Conservation (phyloP, 2,329 filamentous ascomycete genomes). For the Corinectria fuckeliana region DNA sequence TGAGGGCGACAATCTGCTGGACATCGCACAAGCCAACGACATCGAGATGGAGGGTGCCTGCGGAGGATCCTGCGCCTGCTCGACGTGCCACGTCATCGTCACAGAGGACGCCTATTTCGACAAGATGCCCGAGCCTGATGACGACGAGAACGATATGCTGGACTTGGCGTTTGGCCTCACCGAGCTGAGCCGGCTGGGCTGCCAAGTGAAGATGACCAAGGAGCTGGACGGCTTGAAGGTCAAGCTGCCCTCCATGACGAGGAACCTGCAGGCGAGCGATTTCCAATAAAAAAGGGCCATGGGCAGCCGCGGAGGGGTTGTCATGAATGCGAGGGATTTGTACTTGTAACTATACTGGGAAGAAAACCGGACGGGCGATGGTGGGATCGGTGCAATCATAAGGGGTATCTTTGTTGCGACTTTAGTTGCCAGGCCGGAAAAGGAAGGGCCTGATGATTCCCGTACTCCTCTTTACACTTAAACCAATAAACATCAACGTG, state of each 20-base stretch:
- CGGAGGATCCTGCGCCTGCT: constrained; percentile 91
- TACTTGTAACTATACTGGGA: constrained; percentile 40
- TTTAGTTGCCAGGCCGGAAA: constrained; percentile 36
- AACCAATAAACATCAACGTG: constrained; percentile 20
- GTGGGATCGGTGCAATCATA: constrained; percentile 37
- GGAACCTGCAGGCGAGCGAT: constrained; percentile 95
- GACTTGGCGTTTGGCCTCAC: constrained; percentile 90
- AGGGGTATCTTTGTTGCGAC: constrained; percentile 41
- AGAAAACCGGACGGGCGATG: constrained; percentile 32
- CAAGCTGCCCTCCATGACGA: constrained; percentile 88
- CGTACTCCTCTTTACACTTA: constrained; percentile 38
- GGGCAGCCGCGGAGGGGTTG: constrained; percentile 14
- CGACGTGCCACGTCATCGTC: constrained; percentile 91
- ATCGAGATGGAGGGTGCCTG: constrained; percentile 99
- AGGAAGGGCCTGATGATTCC: constrained; percentile 36
- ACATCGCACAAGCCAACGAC: constrained; percentile 93
- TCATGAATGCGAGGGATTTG: constrained; percentile 31
- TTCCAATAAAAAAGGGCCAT: constrained; percentile 58
- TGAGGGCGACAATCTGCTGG: constrained; percentile 89
- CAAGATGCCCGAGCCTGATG: constrained; percentile 77
- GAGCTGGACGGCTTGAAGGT: constrained; percentile 88
- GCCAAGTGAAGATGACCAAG: constrained; percentile 90
- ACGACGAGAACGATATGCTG: constrained; percentile 89
- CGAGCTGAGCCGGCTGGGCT: constrained; percentile 83
- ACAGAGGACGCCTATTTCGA: constrained; percentile 76